These are phyloP conservation scores for Aspergillus ochraceoroseus DNA, from an alignment of 2,329 filamentous ascomycete species.

Conservation along the genomic window DNA sequence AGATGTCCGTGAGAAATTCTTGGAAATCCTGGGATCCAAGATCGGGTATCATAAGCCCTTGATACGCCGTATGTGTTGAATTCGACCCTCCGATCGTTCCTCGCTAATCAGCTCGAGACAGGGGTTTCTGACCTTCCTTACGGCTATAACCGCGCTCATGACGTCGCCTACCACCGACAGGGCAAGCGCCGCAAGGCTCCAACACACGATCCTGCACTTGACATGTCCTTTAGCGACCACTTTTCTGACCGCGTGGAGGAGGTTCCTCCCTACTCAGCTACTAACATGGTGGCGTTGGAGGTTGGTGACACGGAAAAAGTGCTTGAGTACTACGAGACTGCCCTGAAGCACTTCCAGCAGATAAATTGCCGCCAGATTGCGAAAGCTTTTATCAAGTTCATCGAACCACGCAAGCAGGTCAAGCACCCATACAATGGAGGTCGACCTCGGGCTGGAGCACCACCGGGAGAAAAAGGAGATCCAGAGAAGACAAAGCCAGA, in stretches of 20 bases:
- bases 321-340: slow-evolving; percentile 39
- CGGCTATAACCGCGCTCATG: slow-evolving; percentile 15
- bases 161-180: slow-evolving; percentile 20
- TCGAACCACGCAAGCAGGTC: slow-evolving; percentile 47
- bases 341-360: slow-evolving; percentile 45
- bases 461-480: slow-evolving; percentile 38
- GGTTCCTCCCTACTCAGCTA: slow-evolving; percentile 17
- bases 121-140: slow-evolving; percentile 17
- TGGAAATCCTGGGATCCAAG: slow-evolving; percentile 33
- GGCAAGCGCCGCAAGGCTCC: slow-evolving; percentile 31
- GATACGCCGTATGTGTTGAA: slow-evolving; percentile 26
- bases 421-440: slow-evolving; percentile 48
- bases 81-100: background rate
- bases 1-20: slow-evolving; percentile 34
- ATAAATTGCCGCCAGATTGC: slow-evolving; percentile 44
- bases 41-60: slow-evolving; percentile 29
- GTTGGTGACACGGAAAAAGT: slow-evolving; percentile 41
- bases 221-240: slow-evolving; percentile 20
- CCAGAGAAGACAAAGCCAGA: slow-evolving; percentile 45
- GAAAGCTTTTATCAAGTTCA: slow-evolving; percentile 46
- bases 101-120: slow-evolving; percentile 4
- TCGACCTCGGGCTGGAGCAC: slow-evolving; percentile 31
- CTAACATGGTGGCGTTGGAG: slow-evolving; percentile 30
- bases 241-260: slow-evolving; percentile 27
- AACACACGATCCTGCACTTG: slow-evolving; percentile 14